Evolutionary conservation across 2,329 filamentous ascomycete genomes (phyloP), one percentile per base, ranked within the genome.

Genomic region (Xylariales sp.): DNA sequence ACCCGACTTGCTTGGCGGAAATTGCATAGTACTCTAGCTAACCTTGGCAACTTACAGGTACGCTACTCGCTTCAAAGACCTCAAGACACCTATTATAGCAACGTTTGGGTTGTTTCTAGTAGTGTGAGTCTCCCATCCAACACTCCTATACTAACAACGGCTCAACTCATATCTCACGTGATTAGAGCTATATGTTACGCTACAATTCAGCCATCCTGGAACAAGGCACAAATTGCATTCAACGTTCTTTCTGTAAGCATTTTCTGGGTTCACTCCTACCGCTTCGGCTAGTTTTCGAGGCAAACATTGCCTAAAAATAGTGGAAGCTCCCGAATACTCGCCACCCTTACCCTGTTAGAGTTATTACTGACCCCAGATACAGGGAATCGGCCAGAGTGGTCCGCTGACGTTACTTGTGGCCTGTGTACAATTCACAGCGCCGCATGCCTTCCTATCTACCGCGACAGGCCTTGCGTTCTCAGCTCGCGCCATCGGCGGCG

Each of bases 401-500:
- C 71, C 71, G 0, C 58, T 75, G 4, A 73, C 70, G 0, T 62
- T 75, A 3, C 62, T 76, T 4, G 65, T 70, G 1, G 71, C 71
- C 4, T 62, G 67, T 38, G 63, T 76, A 14, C 72, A 76, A 48
- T 75, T 75, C 52, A 74, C 71, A 2, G 67, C 72, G 1, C 71
- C 73, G 3, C 73, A 76, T 45, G 66, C 67, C 4, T 74, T 66
- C 50, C 64, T 76, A 11, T 73, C 70, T 0, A 76, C 72, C 0
- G 72, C 73, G 1, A 76, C 73, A 0, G 73, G 73, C 0, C 63
- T 76, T 1, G 71, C 69, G 3, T 76, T 75, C 51, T 74, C 71
- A 1, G 70, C 70, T 3, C 63, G 73, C 20, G 73, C 73, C 21
- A 68, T 76, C 12, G 73, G 73, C 16, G 72, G 72, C 14, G 71